These are phyloP conservation scores for Ambrosia trifida DNA, from an alignment of 129 eudicot species.

Conservation along the genomic window DNA sequence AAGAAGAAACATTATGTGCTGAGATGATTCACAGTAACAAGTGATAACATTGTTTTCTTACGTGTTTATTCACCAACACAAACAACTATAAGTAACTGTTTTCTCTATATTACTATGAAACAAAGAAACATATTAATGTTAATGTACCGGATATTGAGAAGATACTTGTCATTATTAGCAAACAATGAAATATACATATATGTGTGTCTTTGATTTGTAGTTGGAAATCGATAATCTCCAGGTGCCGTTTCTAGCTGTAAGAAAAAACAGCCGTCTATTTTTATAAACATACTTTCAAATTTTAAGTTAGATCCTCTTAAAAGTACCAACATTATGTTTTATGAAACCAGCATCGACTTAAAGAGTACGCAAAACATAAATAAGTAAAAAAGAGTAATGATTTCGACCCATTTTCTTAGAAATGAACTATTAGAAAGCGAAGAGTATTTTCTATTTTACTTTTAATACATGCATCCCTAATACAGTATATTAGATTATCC, in stretches of 20 bases:
- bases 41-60: neutral
- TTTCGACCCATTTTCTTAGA: neutral
- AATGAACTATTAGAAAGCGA: neutral
- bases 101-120: neutral
- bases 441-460: neutral
- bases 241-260: slow-evolving; percentile 96
- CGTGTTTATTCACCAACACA: neutral
- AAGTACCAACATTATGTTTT: no score
- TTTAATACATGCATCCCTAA: neutral
- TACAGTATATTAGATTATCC: neutral
- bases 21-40: no score
- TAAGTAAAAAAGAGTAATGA: neutral
- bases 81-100: neutral
- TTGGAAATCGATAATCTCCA: slow-evolving; percentile 95
- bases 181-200: neutral
- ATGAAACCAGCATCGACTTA: no score
- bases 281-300: neutral
- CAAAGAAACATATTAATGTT: neutral
- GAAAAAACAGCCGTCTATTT: neutral
- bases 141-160: no score
- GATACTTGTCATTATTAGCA: no score
- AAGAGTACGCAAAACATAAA: neutral
- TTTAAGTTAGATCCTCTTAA: neutral
- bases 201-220: slow-evolving; percentile 70
- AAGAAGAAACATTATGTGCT: no score